Percentiles rank a stretch among this genome's conserved stretches.
phyloP scores from a whole-genome alignment of 352 stramenopile genomes.

The Phytopythium litorale region DNA sequence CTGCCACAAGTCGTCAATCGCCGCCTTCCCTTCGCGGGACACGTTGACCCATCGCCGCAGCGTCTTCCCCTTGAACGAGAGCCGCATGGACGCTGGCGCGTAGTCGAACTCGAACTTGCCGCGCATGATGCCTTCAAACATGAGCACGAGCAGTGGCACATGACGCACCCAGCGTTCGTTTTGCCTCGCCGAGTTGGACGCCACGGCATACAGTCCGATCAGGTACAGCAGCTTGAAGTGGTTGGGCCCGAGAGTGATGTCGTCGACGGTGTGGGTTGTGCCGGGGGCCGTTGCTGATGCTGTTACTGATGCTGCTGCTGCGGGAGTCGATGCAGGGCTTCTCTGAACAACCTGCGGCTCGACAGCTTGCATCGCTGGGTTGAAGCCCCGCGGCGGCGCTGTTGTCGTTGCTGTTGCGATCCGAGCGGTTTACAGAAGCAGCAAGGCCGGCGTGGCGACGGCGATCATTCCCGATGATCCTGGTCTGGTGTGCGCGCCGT shows the following conservation, averaged over 20 bases:
- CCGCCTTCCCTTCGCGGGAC: slow-evolving; percentile 93
- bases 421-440: neutral
- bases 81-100: slow-evolving; percentile 91
- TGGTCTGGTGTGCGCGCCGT: neutral
- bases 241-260: slow-evolving; percentile 86
- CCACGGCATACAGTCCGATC: slow-evolving; percentile 93
- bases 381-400: neutral
- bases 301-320: slow-evolving; percentile 9
- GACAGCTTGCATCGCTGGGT: slow-evolving; percentile 7
- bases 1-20: slow-evolving; percentile 94
- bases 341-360: neutral
- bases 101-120: slow-evolving; percentile 97
- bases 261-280: slow-evolving; percentile 4
- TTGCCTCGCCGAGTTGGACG: slow-evolving; percentile 83
- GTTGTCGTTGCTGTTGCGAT: neutral
- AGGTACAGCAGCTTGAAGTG: slow-evolving; percentile 97
- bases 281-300: slow-evolving; percentile 6
- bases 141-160: slow-evolving; percentile 92
- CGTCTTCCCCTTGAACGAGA: slow-evolving; percentile 89
- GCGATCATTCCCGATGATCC: slow-evolving; percentile 1
- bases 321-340: slow-evolving; percentile 8
- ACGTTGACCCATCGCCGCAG: slow-evolving; percentile 91
- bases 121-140: slow-evolving; percentile 95
- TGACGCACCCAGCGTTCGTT: slow-evolving; percentile 96
- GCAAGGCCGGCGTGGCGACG: neutral